Conservation (phyloP, 495 filamentous ascomycete genomes). For the Penicillium subrubescens region DNA sequence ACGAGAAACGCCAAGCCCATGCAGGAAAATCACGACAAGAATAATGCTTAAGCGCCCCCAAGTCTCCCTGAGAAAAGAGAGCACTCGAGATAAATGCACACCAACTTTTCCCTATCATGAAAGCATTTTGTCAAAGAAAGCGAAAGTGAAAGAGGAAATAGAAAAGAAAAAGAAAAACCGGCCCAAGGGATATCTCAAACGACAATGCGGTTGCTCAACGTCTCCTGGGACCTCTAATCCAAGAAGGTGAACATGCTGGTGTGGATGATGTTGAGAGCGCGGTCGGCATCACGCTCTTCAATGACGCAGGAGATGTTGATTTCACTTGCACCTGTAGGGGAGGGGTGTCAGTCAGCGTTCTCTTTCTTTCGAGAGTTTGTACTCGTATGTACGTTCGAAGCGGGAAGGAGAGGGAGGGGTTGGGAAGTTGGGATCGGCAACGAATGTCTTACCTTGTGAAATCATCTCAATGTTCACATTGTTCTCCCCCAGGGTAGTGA, state of each 20-base stretch:
- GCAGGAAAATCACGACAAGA: slow-evolving; percentile 17
- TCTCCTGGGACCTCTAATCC: slow-evolving; percentile 36
- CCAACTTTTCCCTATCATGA: slow-evolving; percentile 25
- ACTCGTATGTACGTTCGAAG: neutral
- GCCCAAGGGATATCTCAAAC: slow-evolving; percentile 34
- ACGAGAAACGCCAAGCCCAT: slow-evolving; percentile 23
- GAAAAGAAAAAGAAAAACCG: slow-evolving; percentile 13
- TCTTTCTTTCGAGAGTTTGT: slow-evolving; percentile 3
- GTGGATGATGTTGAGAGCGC: slow-evolving; percentile 93
- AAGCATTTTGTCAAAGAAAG: slow-evolving; percentile 12
- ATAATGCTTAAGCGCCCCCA: slow-evolving; percentile 18
- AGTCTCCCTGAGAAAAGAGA: neutral
- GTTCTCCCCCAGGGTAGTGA: slow-evolving; percentile 83
- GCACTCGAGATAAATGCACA: slow-evolving; percentile 15
- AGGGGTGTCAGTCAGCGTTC: slow-evolving; percentile 20
- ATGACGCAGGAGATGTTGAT: slow-evolving; percentile 99
- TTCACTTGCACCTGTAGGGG: slow-evolving; percentile 79
- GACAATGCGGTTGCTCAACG: slow-evolving; percentile 14
- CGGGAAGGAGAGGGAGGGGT: slow-evolving; percentile 8
- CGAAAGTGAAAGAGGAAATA: slow-evolving; percentile 12
- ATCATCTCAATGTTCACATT: slow-evolving; percentile 98
- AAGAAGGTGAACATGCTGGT: slow-evolving; percentile 80
- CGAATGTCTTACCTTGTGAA: slow-evolving; percentile 72
- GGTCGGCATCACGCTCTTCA: slow-evolving; percentile 82
- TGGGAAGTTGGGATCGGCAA: slow-evolving; percentile 9